Percentiles rank a stretch among this genome's conserved stretches.
Conservation (phyloP, 345 rosid genomes). For the Cardamine occulta region DNA sequence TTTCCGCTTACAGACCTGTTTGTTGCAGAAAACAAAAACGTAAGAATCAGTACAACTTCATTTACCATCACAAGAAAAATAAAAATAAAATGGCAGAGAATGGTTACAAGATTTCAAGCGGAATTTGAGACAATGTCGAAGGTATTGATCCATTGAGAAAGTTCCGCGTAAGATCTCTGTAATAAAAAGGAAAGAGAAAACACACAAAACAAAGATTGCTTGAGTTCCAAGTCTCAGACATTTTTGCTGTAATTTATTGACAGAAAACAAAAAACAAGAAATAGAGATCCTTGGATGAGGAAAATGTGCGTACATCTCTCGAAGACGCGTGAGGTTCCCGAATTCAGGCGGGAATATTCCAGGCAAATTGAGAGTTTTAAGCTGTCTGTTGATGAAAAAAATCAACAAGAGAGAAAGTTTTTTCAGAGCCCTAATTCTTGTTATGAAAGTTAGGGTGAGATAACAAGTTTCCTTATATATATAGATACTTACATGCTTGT, state of each 20-base stretch:
- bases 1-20: constrained; percentile 66
- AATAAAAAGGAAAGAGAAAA: not conserved
- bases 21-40: not conserved
- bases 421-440: not conserved
- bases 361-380: constrained; percentile 59
- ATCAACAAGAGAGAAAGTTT: not conserved
- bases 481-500: constrained; percentile 53
- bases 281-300: not conserved
- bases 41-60: constrained; percentile 8
- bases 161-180: constrained; percentile 81
- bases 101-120: constrained; percentile 62
- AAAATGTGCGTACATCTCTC: constrained; percentile 54
- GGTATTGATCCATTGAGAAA: constrained; percentile 76
- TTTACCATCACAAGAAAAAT: not conserved
- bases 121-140: constrained; percentile 52
- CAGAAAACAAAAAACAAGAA: not conserved
- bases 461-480: not conserved
- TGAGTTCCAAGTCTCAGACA: constrained; percentile 14
- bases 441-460: not conserved
- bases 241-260: not conserved
- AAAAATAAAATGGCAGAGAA: not conserved
- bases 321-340: constrained; percentile 58
- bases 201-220: constrained; percentile 3
- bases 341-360: constrained; percentile 75
- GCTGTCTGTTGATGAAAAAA: constrained; percentile 45